A percentile compares a stretch with the other conserved stretches of the same genome.
Conservation (phyloP, 2,329 filamentous ascomycete genomes). For the Aureobasidium sp. region DNA sequence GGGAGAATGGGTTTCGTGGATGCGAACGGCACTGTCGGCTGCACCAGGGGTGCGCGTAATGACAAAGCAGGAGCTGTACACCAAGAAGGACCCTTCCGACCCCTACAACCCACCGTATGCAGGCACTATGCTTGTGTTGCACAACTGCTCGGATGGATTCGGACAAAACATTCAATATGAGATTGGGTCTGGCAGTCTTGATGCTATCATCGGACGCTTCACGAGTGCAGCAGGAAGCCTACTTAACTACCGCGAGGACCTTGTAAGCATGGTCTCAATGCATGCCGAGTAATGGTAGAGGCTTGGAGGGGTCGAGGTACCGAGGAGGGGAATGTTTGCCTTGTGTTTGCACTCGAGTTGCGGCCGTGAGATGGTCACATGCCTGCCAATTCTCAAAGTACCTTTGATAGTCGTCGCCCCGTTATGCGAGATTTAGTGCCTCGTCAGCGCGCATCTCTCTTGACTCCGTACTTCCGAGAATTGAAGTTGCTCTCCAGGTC, state of each 20-base stretch:
- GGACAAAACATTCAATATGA: constrained; percentile 11
- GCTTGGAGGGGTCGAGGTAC: background rate
- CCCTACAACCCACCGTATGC: background rate
- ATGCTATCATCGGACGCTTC: constrained; percentile 2
- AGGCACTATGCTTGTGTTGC: constrained; percentile 6
- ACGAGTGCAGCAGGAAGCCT: constrained; percentile 11
- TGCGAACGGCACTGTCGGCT: background rate
- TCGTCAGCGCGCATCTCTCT: constrained; percentile 10
- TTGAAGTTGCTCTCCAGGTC: background rate
- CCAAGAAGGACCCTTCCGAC: background rate
- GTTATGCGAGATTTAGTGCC: constrained; percentile 12
- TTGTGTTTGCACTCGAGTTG: background rate
- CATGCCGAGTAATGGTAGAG: background rate
- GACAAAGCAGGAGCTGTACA: background rate
- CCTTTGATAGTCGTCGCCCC: constrained; percentile 3
- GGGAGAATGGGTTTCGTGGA: background rate
- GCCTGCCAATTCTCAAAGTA: background rate
- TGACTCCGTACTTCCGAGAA: constrained; percentile 7
- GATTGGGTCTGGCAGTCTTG: background rate
- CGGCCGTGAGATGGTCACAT: constrained; percentile 12
- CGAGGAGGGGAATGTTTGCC: background rate
- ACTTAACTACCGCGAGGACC: constrained; percentile 1
- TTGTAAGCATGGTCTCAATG: background rate
- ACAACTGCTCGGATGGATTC: constrained; percentile 9
- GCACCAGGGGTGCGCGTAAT: background rate